phyloP scores from a whole-genome alignment of 345 rosid species.

The Brassica incana region DNA sequence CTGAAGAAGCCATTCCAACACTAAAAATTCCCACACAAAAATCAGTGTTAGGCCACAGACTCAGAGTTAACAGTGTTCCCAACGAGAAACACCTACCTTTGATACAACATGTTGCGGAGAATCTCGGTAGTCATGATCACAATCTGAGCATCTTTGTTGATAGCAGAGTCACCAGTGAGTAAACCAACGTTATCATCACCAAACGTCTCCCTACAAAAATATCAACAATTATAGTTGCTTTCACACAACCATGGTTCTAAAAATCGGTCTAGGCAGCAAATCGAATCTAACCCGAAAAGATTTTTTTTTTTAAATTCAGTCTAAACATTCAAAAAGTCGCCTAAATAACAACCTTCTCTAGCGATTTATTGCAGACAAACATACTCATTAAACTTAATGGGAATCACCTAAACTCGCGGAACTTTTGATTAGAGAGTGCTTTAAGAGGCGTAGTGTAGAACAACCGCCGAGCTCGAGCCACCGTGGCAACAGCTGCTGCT shows the following conservation, averaged over 20 bases:
- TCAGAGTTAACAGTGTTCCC: neutral
- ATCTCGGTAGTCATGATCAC: slow-evolving; percentile 96
- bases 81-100: slow-evolving; percentile 70
- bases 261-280: no score
- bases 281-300: no score
- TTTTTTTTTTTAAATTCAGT: no score
- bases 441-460: slow-evolving; percentile 95
- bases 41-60: neutral
- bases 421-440: slow-evolving; percentile 96
- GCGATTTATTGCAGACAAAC: no score
- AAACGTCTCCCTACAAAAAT: slow-evolving; percentile 65
- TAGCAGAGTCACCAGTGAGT: slow-evolving; percentile 86
- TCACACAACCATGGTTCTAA: neutral
- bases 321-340: no score
- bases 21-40: slow-evolving; percentile 40
- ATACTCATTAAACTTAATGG: neutral
- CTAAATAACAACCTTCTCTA: no score
- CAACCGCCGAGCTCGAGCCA: slow-evolving; percentile 76
- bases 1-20: slow-evolving; percentile 85
- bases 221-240: slow-evolving; percentile 12
- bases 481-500: slow-evolving; percentile 91
- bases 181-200: slow-evolving; percentile 89
- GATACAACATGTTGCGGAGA: slow-evolving; percentile 92
- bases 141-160: slow-evolving; percentile 85
- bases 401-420: slow-evolving; percentile 77